Evolutionary conservation across 495 filamentous ascomycete genomes (phyloP).

Genomic region (Penicillium riverlandense): DNA sequence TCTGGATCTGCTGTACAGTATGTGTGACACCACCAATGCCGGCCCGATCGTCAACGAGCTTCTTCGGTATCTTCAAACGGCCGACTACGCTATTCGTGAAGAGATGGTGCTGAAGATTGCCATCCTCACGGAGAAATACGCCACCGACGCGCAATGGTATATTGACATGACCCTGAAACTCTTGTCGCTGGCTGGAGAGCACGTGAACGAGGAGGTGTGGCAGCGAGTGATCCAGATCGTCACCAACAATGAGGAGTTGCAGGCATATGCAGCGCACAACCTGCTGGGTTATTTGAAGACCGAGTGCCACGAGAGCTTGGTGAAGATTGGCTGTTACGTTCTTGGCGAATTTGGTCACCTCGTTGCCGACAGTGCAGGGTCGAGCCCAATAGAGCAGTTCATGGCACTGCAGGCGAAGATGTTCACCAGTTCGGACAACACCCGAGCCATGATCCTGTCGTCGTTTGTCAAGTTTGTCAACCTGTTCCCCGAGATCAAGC

Average conservation of each 20-base stretch:
- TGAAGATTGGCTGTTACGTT: conserved; percentile 95
- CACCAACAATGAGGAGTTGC: conserved; percentile 97
- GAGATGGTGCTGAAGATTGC: conserved; percentile 99
- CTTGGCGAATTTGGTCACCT: conserved; percentile 96
- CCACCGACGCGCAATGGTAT: conserved; percentile 98
- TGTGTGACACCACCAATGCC: conserved; percentile 94
- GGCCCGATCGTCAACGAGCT: conserved; percentile 90
- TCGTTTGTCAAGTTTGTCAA: conserved; percentile 98
- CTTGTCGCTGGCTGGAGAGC: conserved; percentile 93
- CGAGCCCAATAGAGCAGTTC: conserved; percentile 97
- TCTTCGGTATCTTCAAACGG: conserved; percentile 87
- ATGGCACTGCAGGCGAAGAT: conserved; percentile 88
- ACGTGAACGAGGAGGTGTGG: conserved; percentile 99
- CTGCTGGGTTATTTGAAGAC: conserved; percentile 84
- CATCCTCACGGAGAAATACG: conserved; percentile 97
- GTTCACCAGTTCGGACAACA: conserved; percentile 78
- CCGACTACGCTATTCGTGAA: conserved; percentile 95
- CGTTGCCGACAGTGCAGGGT: conserved; percentile 88
- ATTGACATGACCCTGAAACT: conserved; percentile 94
- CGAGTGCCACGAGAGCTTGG: conserved; percentile 92
- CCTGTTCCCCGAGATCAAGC: conserved; percentile 97
- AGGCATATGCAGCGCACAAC: conserved; percentile 92
- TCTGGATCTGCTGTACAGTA: conserved; percentile 95
- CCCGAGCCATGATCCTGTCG: conserved; percentile 88
- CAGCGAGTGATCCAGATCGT: conserved; percentile 98